Conservation (phyloP, 345 rosid genomes). For the Brassica rapa region DNA sequence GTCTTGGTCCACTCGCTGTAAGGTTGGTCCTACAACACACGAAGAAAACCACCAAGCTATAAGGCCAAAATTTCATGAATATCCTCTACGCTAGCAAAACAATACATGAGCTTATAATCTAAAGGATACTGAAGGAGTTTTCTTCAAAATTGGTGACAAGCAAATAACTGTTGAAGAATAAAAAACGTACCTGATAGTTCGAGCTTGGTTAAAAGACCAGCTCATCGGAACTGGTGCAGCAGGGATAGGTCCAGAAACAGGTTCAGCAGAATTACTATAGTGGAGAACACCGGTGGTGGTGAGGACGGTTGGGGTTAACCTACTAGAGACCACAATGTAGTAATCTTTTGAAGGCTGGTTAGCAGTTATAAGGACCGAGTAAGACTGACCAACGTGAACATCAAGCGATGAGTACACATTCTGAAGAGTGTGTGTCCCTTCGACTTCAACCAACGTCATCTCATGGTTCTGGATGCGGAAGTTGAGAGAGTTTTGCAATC, state of each 20-base stretch:
- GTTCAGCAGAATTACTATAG: constrained; percentile 62
- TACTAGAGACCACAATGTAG: constrained; percentile 70
- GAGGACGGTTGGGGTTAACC: constrained; percentile 57
- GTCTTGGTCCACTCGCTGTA: constrained; percentile 91
- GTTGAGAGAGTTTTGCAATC: constrained; percentile 75
- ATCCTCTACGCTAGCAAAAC: background rate
- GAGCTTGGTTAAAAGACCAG: constrained; percentile 88
- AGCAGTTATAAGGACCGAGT: constrained; percentile 75
- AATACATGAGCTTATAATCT: background rate
- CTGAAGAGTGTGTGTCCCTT: constrained; percentile 86
- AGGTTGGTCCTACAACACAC: constrained; percentile 70
- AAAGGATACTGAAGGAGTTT: background rate
- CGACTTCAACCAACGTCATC: constrained; percentile 79
- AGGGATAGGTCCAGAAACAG: constrained; percentile 71
- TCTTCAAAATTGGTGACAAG: background rate
- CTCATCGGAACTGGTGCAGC: constrained; percentile 67
- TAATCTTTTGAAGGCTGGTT: constrained; percentile 78
- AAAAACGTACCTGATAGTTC: constrained; percentile 57
- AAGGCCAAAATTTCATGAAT: background rate
- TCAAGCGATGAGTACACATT: constrained; percentile 72
- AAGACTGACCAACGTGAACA: constrained; percentile 84
- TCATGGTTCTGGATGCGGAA: constrained; percentile 82
- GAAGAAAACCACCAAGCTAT: background rate
- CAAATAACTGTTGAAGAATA: background rate
- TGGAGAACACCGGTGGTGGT: constrained; percentile 70